These are phyloP conservation scores for Piper betle DNA, from an alignment of 164 flowering plant genomes.

Conservation along the genomic window DNA sequence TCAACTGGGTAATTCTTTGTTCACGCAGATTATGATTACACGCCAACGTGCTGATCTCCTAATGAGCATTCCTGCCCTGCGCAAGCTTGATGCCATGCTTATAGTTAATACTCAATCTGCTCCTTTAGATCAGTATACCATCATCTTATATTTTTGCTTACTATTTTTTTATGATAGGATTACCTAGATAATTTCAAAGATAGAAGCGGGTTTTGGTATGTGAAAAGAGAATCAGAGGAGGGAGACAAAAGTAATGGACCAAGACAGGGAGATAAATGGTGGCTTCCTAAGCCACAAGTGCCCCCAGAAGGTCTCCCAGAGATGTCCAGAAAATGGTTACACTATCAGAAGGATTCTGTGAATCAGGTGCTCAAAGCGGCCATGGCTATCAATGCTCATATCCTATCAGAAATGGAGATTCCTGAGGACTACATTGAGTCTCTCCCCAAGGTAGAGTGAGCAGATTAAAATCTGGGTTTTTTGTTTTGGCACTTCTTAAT, in stretches of 20 bases:
- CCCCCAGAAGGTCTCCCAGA: constrained; percentile 60
- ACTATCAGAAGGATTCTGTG: constrained; percentile 66
- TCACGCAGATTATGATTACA: constrained; percentile 66
- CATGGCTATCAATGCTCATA: constrained; percentile 86
- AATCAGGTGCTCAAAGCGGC: constrained; percentile 90
- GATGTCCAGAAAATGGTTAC: constrained; percentile 44
- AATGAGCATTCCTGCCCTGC: constrained; percentile 13
- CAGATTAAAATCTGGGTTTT: too few species aligned
- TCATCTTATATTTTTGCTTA: too few species aligned
- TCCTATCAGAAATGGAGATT: constrained; percentile 68
- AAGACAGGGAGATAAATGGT: constrained; percentile 79
- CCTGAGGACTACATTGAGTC: constrained; percentile 37
- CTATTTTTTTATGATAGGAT: constrained; percentile 24
- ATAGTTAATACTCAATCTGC: constrained; percentile 33
- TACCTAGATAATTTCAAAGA: constrained; percentile 48
- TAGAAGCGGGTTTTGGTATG: constrained; percentile 66
- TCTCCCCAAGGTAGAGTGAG: constrained; percentile 34
- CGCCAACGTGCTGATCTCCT: constrained; percentile 68
- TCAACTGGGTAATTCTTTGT: too few species aligned
- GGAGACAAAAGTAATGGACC: constrained; percentile 23
- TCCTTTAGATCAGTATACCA: not conserved
- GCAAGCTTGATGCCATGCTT: constrained; percentile 84
- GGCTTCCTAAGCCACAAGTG: constrained; percentile 29
- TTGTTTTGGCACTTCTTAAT: too few species aligned
- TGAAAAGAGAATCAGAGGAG: constrained; percentile 29